Evolutionary conservation across 2,329 filamentous ascomycete genomes (phyloP).

Genomic region (Waltergamsia citrina): DNA sequence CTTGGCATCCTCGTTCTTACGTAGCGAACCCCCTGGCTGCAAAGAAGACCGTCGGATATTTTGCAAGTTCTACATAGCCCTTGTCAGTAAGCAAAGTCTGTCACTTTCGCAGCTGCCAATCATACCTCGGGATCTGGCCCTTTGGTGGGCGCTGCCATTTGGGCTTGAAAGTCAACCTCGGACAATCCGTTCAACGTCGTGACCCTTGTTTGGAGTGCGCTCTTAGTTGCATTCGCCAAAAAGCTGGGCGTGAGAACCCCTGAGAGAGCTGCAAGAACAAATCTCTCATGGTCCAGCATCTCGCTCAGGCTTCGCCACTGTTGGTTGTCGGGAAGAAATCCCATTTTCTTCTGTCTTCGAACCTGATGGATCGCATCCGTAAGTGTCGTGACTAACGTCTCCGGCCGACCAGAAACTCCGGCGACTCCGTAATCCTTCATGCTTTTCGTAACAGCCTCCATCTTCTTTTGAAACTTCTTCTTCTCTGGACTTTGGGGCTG

Average conservation of each 20-base stretch:
- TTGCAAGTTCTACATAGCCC: conserved; percentile 17
- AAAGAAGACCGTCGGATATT: conserved; percentile 15
- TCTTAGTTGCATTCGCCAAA: conserved; percentile 15
- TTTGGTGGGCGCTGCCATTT: conserved; percentile 10
- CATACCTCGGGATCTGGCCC: conserved; percentile 22
- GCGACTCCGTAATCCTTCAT: background rate
- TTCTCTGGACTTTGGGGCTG: conserved; percentile 1
- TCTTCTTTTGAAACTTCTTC: background rate
- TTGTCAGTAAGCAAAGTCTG: conserved; percentile 2
- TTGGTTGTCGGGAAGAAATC: conserved; percentile 19
- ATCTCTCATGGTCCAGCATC: conserved; percentile 15
- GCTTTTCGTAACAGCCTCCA: background rate
- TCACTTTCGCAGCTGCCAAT: conserved; percentile 1
- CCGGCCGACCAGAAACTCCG: background rate
- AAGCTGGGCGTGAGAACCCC: conserved; percentile 14
- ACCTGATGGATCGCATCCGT: conserved; percentile 14
- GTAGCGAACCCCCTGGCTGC: conserved; percentile 6
- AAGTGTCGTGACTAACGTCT: background rate
- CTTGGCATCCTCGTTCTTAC: conserved; percentile 17
- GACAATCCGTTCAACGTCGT: conserved; percentile 14
- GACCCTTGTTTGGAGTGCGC: conserved; percentile 15
- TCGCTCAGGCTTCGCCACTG: conserved; percentile 23
- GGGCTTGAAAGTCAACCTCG: conserved; percentile 13
- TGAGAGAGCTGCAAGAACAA: conserved; percentile 18
- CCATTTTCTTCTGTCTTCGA: conserved; percentile 13